These are phyloP conservation scores for Phytophthora citrophthora DNA, from an alignment of 352 stramenopile genomes.

Conservation along the genomic window DNA sequence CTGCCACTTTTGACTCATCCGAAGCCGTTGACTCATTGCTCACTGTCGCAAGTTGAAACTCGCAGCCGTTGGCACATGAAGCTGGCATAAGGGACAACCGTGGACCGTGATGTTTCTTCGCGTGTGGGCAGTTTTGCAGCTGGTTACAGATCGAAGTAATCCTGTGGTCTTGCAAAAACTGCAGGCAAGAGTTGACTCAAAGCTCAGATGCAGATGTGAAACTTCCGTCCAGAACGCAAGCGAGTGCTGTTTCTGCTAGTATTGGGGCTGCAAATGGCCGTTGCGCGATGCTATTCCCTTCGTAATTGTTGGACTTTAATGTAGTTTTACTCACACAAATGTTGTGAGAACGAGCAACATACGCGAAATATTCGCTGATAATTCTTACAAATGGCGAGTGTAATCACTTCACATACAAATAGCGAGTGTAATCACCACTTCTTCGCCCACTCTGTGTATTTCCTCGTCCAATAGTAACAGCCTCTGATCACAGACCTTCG, in stretches of 20 bases:
- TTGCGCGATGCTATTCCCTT: too few species aligned
- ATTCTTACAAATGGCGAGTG: constrained; percentile 9
- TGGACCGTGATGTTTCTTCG: background rate
- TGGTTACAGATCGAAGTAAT: background rate
- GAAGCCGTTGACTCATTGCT: constrained; percentile 4
- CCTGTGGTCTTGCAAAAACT: too few species aligned
- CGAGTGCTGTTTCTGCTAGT: too few species aligned
- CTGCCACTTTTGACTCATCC: constrained; percentile 2
- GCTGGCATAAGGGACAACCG: background rate
- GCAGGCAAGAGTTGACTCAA: too few species aligned
- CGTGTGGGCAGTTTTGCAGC: background rate
- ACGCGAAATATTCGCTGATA: background rate
- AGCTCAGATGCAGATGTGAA: background rate
- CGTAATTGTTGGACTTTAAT: too few species aligned
- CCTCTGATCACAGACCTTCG: constrained; percentile 2
- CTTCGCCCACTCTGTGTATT: constrained; percentile 2
- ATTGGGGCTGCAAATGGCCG: too few species aligned
- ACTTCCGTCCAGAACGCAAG: background rate
- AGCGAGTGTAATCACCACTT: background rate
- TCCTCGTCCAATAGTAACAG: constrained; percentile 20
- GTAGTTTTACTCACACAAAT: too few species aligned
- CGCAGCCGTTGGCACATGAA: background rate
- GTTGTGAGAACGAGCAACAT: background rate
- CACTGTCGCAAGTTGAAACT: background rate
- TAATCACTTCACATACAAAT: constrained; percentile 10